Evolutionary conservation across 768 basidiomycete genomes (phyloP), one percentile per base, ranked within the genome.

Genomic region (Mycena epipterygia): DNA sequence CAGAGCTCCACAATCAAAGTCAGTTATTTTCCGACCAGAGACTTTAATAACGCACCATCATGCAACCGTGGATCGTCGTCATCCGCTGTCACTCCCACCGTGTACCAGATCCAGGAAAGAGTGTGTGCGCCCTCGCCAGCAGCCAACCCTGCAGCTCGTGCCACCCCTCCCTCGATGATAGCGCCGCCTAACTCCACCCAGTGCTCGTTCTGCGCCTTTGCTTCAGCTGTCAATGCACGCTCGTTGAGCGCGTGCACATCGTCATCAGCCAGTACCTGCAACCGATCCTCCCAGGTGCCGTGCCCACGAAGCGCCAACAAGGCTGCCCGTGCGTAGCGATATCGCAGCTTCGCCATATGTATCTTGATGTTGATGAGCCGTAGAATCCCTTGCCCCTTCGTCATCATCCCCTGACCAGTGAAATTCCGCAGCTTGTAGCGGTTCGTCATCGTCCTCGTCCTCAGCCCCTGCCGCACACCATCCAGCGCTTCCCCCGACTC

Each of bases 101-200:
- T 48, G 33, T 64, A 64, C 62, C 62, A 64, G 17, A 61, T 61
- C 59, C 59, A 61, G 21, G 59, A 61, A 2, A 61, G 33, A 11
- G 59, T 61, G n/a, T 61, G 62, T 2, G 35, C 3, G 21, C 49
- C 51, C 37, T 64, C 62, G 19, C 62, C 51, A 1, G 35, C 25
- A 21, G 62, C 62, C 25, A 64, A 2, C n/a, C 23, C 49, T 6
- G 33, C 46, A 4, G 33, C 48, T 1, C 33, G 44, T 16, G 12
- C 61, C 9, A 62, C 23, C n/a, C 61, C 61, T 16, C 61, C 48
- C 61, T 51, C 59, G 17, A 44, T 25, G n/a, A 46, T 5, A 3
- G 44, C 42, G 19, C 59, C 42, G 6, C 41, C 58, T 1, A 60
- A 29, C 42, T 60, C 59, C 2, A 14, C 59, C 42, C 27, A 33